Percentiles rank a stretch among this genome's conserved stretches.
These are phyloP conservation scores for Cicer chorassanicum DNA, from an alignment of 306 rosid species.

Conservation along the genomic window DNA sequence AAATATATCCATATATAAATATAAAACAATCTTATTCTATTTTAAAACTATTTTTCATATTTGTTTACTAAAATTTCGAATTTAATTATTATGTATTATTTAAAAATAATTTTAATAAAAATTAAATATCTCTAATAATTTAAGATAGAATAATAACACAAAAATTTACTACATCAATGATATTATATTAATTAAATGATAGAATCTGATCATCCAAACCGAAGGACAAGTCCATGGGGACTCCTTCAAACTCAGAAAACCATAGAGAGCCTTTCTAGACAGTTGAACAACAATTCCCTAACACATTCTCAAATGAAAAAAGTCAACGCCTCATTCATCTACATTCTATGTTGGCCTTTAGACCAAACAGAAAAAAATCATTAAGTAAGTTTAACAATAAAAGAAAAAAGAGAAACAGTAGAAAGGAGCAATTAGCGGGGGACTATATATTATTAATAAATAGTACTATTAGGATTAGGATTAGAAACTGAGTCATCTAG, in stretches of 20 bases:
- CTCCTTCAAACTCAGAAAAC: not conserved
- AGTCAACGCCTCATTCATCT: not conserved
- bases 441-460: not conserved
- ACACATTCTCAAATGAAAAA: not conserved
- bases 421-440: not conserved
- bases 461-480: not conserved
- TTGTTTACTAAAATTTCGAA: too few relatives aligned
- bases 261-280: not conserved
- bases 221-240: not conserved
- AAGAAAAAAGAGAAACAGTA: not conserved
- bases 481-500: not conserved
- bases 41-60: too few relatives aligned
- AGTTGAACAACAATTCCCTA: not conserved
- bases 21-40: too few relatives aligned
- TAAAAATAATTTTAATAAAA: too few relatives aligned
- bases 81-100: too few relatives aligned
- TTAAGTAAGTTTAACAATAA: not conserved
- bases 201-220: not conserved
- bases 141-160: too few relatives aligned
- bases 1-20: too few relatives aligned
- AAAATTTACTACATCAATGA: too few relatives aligned
- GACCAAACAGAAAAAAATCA: conserved; percentile 6
- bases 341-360: not conserved
- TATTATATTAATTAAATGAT: too few relatives aligned
- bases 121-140: too few relatives aligned